A percentile compares a stretch with the other conserved stretches of the same genome.
Conservation (phyloP, 805 yeast genomes). For the Metschnikowia continentalis region DNA sequence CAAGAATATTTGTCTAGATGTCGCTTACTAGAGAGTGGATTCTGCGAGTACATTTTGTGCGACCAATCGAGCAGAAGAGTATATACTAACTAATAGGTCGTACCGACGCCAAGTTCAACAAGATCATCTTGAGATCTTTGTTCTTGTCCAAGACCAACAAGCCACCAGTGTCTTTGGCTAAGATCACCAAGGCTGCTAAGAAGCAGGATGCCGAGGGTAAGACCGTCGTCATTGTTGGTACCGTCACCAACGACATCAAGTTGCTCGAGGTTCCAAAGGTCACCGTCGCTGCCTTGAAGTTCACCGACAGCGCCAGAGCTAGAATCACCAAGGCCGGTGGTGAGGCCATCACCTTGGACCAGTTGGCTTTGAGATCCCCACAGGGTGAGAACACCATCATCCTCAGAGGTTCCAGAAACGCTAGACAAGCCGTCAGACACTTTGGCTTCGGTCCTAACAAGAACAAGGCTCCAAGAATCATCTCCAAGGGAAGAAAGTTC, state of each 20-base stretch:
- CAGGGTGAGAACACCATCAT: slow-evolving; percentile 98
- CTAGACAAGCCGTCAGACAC: slow-evolving; percentile 99
- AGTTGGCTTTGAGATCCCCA: slow-evolving; percentile 98
- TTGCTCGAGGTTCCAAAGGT: slow-evolving; percentile 91
- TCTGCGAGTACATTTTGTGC: slow-evolving; percentile 33
- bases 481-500: slow-evolving; percentile 98
- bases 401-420: slow-evolving; percentile 97
- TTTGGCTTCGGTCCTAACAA: slow-evolving; percentile 99
- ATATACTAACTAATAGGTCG: slow-evolving; percentile 66
- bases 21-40: not conserved
- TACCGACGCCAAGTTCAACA: slow-evolving; percentile 99
- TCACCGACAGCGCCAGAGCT: slow-evolving; percentile 99
- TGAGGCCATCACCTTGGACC: slow-evolving; percentile 98
- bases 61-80: slow-evolving; percentile 44
- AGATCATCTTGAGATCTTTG: slow-evolving; percentile 87
- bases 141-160: slow-evolving; percentile 98
- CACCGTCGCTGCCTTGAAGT: slow-evolving; percentile 98
- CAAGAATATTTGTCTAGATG: no score
- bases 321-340: slow-evolving; percentile 98
- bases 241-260: slow-evolving; percentile 98
- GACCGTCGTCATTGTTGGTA: slow-evolving; percentile 91
- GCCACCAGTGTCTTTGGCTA: slow-evolving; percentile 97
- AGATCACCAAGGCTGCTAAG: slow-evolving; percentile 82
- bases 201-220: slow-evolving; percentile 84
- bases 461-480: slow-evolving; percentile 98